Evolutionary conservation across 148 eudicot genomes (phyloP), one percentile per base, ranked within the genome.

Genomic region (Cornus kousa): DNA sequence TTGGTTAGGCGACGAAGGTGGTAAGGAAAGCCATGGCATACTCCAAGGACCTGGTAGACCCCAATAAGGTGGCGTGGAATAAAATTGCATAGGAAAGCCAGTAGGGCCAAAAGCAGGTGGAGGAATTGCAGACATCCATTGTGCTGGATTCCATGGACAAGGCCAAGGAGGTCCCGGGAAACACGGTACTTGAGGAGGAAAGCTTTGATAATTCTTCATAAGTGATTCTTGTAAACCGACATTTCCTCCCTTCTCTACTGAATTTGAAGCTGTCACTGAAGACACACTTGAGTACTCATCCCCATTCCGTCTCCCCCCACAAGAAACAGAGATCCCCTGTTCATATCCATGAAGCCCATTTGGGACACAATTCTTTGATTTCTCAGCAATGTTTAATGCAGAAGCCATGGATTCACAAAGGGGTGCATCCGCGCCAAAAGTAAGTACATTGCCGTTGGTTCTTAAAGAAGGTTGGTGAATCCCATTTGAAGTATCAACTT

Each of bases 11-110:
- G 77, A 73, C 12, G 74, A 16, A 65, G 82, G 66, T n/a, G 76
- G 76, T 7, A 83, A 83, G 11, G 85, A 65, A 57, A 76, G 13
- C 83, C 83, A 85, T 37, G 88, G 90, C 72, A 87, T 31, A 68
- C 79, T 83, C 89, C 88, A 90, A n/a, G 85, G 1, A 33, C 83
- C 84, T 5, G 83, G 87, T 32, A 78, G 17, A 68, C 76, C 78
- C 93, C 88, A 89, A 17, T 85, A 86, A 74, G 92, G 85, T 4
- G 85, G 78, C 17, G 85, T 28, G n/a, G 86, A 73, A 77, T 81
- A 87, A 70, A 87, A 74, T 43, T 91, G 73, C 12, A 85, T 28
- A 1, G 97, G 89, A 73, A 78, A 82, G 33, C 82, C 79, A 65
- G 81, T 19, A 50, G 81, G 87, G 75, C 77, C 74, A 77, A 68